A percentile compares a stretch with the other conserved stretches of the same genome.
These are phyloP conservation scores for Gaertneriomyces semiglobifer DNA, from an alignment of 192 early-diverging fungal species.

Conservation along the genomic window DNA sequence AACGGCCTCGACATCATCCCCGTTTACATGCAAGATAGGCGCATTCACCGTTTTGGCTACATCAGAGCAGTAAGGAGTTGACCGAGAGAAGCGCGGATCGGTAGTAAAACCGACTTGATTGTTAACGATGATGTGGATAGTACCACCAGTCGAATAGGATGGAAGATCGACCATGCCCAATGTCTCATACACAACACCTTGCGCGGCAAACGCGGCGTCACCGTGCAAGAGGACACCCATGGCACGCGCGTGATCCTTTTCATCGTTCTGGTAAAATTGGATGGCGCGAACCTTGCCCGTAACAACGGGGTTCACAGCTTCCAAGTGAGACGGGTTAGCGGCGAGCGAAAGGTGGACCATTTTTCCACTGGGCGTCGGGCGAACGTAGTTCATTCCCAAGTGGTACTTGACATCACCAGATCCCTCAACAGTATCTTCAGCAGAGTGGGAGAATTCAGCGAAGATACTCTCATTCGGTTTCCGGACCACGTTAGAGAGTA, in stretches of 20 bases:
- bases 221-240: conserved; percentile 96
- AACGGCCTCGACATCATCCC: conserved; percentile 95
- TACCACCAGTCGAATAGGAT: conserved; percentile 93
- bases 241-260: conserved; percentile 69
- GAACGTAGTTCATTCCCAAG: conserved; percentile 78
- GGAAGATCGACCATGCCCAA: conserved; percentile 93
- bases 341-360: conserved; percentile 95
- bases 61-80: conserved; percentile 94
- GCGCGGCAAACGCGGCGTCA: conserved; percentile 96
- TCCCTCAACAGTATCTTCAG: conserved; percentile 85
- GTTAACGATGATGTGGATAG: conserved; percentile 96
- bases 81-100: conserved; percentile 91
- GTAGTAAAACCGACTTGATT: conserved; percentile 99
- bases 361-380: conserved; percentile 94
- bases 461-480: conserved; percentile 99
- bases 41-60: conserved; percentile 95
- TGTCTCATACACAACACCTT: conserved; percentile 97
- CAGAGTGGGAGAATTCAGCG: conserved; percentile 90
- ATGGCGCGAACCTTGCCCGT: conserved; percentile 94
- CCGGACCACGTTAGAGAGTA: conserved; percentile 97
- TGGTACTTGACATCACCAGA: conserved; percentile 83
- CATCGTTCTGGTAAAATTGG: conserved; percentile 92
- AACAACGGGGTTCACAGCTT: conserved; percentile 97
- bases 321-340: conserved; percentile 98
- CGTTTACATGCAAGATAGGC: conserved; percentile 98